A percentile compares a stretch with the other conserved stretches of the same genome.
Evolutionary conservation across 768 basidiomycete species (phyloP).

Genomic region (Termitomyces sp.): DNA sequence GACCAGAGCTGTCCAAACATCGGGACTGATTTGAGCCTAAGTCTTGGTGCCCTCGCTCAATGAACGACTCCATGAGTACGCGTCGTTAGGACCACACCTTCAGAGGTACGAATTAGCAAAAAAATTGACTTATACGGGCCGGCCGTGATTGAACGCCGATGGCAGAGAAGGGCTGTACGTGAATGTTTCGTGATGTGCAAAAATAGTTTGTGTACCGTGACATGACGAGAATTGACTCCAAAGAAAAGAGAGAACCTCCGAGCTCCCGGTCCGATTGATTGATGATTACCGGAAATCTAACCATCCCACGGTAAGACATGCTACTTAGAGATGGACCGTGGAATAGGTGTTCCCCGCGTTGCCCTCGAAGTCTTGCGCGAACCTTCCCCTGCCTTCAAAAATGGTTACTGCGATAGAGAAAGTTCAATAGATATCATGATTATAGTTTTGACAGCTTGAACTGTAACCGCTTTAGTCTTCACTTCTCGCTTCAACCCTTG

Average conservation of each 20-base stretch:
- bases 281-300: background rate
- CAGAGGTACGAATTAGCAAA: background rate
- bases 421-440: background rate
- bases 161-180: background rate
- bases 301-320: background rate
- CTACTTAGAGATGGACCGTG: no score
- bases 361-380: no score
- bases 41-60: background rate
- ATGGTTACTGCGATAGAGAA: background rate
- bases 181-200: background rate
- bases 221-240: background rate
- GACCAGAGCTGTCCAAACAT: constrained; percentile 13
- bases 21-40: constrained; percentile 9
- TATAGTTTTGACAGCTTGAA: background rate
- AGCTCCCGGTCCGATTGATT: background rate
- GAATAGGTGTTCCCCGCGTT: background rate
- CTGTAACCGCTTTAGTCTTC: background rate
- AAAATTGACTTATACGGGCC: background rate
- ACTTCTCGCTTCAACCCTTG: background rate
- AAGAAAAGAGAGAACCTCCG: background rate
- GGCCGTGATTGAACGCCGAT: background rate
- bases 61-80: background rate
- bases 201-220: background rate
- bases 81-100: background rate
- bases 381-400: background rate